phyloP scores from a whole-genome alignment of 106 monocot species.

The Agapanthus africanus region DNA sequence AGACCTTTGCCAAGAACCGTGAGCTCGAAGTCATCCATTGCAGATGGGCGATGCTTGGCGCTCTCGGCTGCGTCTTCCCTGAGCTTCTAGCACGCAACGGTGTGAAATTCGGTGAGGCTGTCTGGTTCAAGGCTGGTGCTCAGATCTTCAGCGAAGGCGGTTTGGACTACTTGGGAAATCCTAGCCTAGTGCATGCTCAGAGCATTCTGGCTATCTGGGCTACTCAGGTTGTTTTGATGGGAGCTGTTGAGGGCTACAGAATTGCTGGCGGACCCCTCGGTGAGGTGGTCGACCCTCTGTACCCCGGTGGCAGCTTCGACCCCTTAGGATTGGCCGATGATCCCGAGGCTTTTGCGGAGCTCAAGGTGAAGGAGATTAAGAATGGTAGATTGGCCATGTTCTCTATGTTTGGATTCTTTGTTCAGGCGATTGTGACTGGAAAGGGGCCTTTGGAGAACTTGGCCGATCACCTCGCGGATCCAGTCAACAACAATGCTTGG shows the following conservation, averaged over 20 bases:
- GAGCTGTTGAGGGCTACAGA: slow-evolving; percentile 29
- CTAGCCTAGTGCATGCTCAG: slow-evolving; percentile 24
- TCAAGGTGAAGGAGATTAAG: slow-evolving; percentile 68
- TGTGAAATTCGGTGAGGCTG: slow-evolving; percentile 30
- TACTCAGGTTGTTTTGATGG: slow-evolving; percentile 27
- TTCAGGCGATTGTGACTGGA: too few relatives aligned
- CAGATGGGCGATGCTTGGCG: slow-evolving; percentile 35
- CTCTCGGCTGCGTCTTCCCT: slow-evolving; percentile 30
- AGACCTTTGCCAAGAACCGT: slow-evolving; percentile 39
- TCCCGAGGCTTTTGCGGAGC: slow-evolving; percentile 59
- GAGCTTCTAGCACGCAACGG: slow-evolving; percentile 33
- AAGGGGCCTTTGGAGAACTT: too few relatives aligned
- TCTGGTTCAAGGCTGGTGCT: slow-evolving; percentile 31
- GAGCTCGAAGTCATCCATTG: slow-evolving; percentile 38
- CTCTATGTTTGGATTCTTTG: too few relatives aligned
- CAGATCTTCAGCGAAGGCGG: slow-evolving; percentile 34
- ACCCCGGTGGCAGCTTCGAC: slow-evolving; percentile 60
- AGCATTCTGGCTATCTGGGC: slow-evolving; percentile 28
- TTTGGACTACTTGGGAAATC: slow-evolving; percentile 30
- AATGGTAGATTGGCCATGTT: slow-evolving; percentile 53
- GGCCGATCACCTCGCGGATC: too few relatives aligned
- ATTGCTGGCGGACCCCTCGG: slow-evolving; percentile 39
- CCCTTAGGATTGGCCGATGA: slow-evolving; percentile 45
- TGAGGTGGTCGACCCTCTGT: slow-evolving; percentile 37
- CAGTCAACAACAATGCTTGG: too few relatives aligned